Base-by-base conservation (phyloP, 345 rosid species). In the Leavenworthia alabamica region DNA sequence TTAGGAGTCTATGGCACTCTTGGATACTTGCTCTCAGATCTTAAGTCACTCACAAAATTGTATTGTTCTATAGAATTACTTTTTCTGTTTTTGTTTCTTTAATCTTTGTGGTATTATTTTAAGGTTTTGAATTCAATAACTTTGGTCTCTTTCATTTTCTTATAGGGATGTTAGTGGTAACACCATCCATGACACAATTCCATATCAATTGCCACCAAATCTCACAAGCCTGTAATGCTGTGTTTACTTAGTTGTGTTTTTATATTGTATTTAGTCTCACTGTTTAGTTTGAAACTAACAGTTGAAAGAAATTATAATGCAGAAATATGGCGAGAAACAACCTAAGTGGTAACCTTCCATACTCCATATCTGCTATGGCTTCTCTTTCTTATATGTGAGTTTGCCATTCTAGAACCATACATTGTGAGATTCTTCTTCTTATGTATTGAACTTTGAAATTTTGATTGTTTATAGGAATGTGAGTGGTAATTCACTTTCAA, bases 171-270 rank as follows among this genome's bases (percentile, higher is more conserved):
- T 94, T 71, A 94, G 96, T 57, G 78, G 83, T 62, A 94, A 94
- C 82, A 78, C 42, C 80, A 76, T 94, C 57, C 95, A 84, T 17
- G 97, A 90, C 17, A 60, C 83, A 64, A 76, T 94, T 56, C 97
- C 99, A 11, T 94, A 90, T 68, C 99, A 94, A 72, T 57, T 94
- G 64, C 99, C 99, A 3, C 95, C 93, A 3, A 94, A 90, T 79
- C 89, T 94, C 77, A 88, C 99, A 8, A 84, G 83, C 89, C 65
- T 90, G 99, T 94, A 94, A 83, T 66, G 70, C 44, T 70, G 48
- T 35, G 19, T 58, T 35, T 55, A 27, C 62, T 70, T 56, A 36
- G 28, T 22, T 22, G 8, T 27, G 36, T 13, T 57, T 19, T 31
- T 57, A 1, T 10, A 2, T n/a, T n/a, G 24, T 10, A 14, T 19